Conservation (phyloP, 352 stramenopile genomes). For the Poterioochromonas sp. region DNA sequence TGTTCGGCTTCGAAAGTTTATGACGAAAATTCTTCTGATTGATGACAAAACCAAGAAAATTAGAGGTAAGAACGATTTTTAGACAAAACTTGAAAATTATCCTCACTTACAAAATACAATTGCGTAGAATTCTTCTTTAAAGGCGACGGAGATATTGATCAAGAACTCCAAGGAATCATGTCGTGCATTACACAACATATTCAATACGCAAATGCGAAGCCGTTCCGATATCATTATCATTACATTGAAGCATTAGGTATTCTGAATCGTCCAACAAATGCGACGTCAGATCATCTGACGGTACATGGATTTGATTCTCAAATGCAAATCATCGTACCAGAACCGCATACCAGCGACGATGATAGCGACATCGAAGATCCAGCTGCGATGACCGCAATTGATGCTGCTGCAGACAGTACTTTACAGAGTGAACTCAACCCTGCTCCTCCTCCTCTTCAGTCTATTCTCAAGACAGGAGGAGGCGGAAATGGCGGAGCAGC, state of each 20-base stretch:
- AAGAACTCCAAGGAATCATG: not conserved
- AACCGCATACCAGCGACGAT: not conserved
- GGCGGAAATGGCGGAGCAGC: too few species aligned
- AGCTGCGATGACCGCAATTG: not conserved
- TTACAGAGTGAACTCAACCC: not conserved
- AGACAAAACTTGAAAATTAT: too few species aligned
- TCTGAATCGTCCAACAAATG: too few species aligned
- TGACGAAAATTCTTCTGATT: not conserved
- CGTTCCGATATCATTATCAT: not conserved
- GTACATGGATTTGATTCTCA: not conserved
- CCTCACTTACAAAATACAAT: too few species aligned
- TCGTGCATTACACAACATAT: not conserved
- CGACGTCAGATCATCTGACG: too few species aligned
- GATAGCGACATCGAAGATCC: not conserved
- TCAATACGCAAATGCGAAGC: not conserved
- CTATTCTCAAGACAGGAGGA: too few species aligned
- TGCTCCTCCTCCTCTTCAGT: too few species aligned
- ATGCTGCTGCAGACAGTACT: not conserved
- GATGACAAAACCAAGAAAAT: not conserved
- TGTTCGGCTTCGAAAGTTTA: not conserved
- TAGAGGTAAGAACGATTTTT: not conserved
- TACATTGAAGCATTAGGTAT: too few species aligned
- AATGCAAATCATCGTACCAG: not conserved
- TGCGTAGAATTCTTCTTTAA: not conserved
- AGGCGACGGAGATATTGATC: not conserved